Percentiles rank a stretch among this genome's conserved stretches.
These are phyloP conservation scores for Ceratocystis eucalypticola DNA, from an alignment of 2,329 filamentous ascomycete species.

Conservation along the genomic window DNA sequence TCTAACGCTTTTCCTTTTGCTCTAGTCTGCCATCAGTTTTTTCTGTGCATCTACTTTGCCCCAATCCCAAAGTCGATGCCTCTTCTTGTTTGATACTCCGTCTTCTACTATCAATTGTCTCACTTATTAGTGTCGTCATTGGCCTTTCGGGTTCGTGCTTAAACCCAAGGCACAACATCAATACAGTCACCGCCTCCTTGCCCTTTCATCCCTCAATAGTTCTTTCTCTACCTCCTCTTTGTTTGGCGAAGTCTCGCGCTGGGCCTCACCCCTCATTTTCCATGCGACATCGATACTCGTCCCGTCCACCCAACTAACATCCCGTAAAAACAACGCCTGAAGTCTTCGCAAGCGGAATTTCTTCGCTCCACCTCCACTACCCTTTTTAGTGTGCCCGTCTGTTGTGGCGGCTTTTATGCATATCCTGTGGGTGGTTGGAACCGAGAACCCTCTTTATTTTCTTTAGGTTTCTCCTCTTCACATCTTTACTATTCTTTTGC, in stretches of 20 bases:
- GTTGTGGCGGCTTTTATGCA: background rate
- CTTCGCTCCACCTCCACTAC: background rate
- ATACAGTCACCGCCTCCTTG: background rate
- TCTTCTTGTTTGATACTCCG: background rate
- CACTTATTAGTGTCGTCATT: background rate
- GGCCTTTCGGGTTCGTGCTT: conserved; percentile 3
- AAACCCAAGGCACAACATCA: background rate
- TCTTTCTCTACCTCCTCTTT: background rate
- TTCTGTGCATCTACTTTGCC: background rate
- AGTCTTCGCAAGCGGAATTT: background rate
- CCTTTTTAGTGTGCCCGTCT: background rate
- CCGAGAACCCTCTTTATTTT: background rate
- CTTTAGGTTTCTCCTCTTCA: background rate
- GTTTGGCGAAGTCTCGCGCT: too few species aligned
- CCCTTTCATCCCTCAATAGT: background rate
- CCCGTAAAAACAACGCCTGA: background rate
- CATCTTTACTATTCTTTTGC: background rate
- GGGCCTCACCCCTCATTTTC: too few species aligned
- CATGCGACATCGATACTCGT: background rate
- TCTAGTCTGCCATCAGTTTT: background rate
- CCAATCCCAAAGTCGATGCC: background rate
- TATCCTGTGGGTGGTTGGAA: background rate
- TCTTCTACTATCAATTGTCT: background rate
- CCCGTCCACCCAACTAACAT: background rate
- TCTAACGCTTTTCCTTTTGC: background rate